These are phyloP conservation scores for Hsuehochloa calcarea DNA, from an alignment of 176 grass and related monocot species.

Conservation along the genomic window DNA sequence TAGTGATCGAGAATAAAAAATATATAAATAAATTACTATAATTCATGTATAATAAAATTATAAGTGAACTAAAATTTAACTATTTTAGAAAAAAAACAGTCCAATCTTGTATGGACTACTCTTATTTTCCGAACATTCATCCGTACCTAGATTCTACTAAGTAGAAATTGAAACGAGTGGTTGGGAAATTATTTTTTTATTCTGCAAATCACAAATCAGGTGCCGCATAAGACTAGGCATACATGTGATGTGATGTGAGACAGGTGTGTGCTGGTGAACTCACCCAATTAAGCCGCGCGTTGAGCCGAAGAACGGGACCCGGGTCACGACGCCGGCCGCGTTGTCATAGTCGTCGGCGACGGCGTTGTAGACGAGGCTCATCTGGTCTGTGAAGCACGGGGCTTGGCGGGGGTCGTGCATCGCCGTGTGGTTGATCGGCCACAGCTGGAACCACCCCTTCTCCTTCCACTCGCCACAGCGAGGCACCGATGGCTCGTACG, in stretches of 20 bases:
- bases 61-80: too few relatives aligned
- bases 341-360: constrained; percentile 60
- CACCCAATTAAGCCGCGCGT: constrained; percentile 35
- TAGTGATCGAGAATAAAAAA: too few relatives aligned
- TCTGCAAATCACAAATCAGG: too few relatives aligned
- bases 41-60: too few relatives aligned
- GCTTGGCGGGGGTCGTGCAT: constrained; percentile 21
- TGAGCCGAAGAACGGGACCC: constrained; percentile 60
- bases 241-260: neutral
- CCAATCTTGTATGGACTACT: too few relatives aligned
- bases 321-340: constrained; percentile 47
- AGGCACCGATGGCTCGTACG: constrained; percentile 46
- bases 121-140: too few relatives aligned
- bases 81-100: too few relatives aligned
- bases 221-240: too few relatives aligned
- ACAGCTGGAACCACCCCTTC: constrained; percentile 63
- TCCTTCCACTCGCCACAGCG: constrained; percentile 30
- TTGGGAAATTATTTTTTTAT: too few relatives aligned
- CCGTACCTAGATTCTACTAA: neutral
- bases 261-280: neutral
- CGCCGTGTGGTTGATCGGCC: constrained; percentile 51
- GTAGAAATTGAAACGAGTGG: neutral
- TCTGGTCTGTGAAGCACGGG: constrained; percentile 55
- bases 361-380: constrained; percentile 58
- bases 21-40: too few relatives aligned